A percentile compares a stretch with the other conserved stretches of the same genome.
These are phyloP conservation scores for Candida vartiovaarae DNA, from an alignment of 805 yeast species.

Conservation along the genomic window DNA sequence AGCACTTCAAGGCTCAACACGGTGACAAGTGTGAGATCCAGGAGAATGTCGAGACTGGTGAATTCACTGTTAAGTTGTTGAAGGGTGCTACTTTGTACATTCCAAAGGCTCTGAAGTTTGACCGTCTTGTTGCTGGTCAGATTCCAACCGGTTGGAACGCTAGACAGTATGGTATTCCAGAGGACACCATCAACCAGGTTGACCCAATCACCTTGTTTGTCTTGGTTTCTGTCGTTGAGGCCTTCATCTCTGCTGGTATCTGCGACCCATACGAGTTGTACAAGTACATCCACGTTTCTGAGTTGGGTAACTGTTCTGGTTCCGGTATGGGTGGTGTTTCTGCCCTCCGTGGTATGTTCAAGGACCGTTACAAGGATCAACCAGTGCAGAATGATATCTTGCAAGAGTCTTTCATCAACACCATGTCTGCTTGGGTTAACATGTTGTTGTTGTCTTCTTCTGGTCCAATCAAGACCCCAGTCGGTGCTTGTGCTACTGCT, in stretches of 20 bases:
- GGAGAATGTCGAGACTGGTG: slow-evolving; percentile 84
- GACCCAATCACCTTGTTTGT: slow-evolving; percentile 93
- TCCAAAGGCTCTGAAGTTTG: slow-evolving; percentile 71
- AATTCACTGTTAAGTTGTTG: slow-evolving; percentile 81
- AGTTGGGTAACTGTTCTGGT: slow-evolving; percentile 99
- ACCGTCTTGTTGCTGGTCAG: slow-evolving; percentile 70
- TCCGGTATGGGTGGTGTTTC: slow-evolving; percentile 99
- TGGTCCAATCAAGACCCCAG: slow-evolving; percentile 99
- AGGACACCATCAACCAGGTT: slow-evolving; percentile 88
- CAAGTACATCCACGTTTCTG: slow-evolving; percentile 96
- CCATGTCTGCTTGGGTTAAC: slow-evolving; percentile 99
- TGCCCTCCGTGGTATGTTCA: slow-evolving; percentile 97
- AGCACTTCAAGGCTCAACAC: slow-evolving; percentile 88
- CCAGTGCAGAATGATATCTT: slow-evolving; percentile 96
- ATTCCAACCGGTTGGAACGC: slow-evolving; percentile 99
- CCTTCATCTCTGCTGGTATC: slow-evolving; percentile 87
- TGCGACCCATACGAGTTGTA: slow-evolving; percentile 98
- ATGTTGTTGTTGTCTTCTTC: slow-evolving; percentile 95
- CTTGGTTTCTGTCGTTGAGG: slow-evolving; percentile 92
- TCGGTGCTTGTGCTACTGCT: slow-evolving; percentile 99
- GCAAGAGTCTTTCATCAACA: slow-evolving; percentile 97
- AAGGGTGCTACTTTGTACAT: slow-evolving; percentile 88
- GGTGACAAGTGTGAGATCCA: slow-evolving; percentile 91
- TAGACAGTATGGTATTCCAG: slow-evolving; percentile 87
- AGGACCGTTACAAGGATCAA: slow-evolving; percentile 83